phyloP scores from a whole-genome alignment of 768 basidiomycete genomes.

The Tylopilus sp. region DNA sequence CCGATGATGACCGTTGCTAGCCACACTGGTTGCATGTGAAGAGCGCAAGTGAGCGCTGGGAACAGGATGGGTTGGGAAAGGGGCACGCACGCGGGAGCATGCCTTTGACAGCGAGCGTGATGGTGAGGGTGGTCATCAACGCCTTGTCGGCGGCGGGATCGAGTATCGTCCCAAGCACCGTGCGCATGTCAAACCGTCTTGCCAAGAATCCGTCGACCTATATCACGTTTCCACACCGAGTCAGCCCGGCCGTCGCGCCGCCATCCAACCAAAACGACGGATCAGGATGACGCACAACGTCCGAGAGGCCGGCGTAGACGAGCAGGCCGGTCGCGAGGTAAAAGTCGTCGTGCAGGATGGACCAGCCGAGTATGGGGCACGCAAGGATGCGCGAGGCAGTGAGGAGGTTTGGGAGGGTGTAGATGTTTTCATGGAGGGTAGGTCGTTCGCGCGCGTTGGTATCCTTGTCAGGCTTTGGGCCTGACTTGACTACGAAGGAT shows the following conservation, averaged over 20 bases:
- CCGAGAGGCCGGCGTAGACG: slow-evolving; percentile 89
- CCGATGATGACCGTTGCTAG: slow-evolving; percentile 85
- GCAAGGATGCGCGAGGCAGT: slow-evolving; percentile 85
- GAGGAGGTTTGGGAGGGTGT: slow-evolving; percentile 89
- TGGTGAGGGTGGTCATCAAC: slow-evolving; percentile 89
- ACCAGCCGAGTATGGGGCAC: slow-evolving; percentile 91
- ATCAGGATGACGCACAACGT: slow-evolving; percentile 59
- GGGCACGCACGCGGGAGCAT: slow-evolving; percentile 71
- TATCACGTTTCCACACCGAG: background rate
- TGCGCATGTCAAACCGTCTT: slow-evolving; percentile 77
- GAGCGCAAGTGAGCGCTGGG: background rate
- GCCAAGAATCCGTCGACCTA: slow-evolving; percentile 93
- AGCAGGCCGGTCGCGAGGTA: slow-evolving; percentile 77
- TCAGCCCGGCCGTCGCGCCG: background rate
- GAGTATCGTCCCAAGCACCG: slow-evolving; percentile 92
- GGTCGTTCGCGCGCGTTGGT: slow-evolving; percentile 24
- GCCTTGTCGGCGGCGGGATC: slow-evolving; percentile 98
- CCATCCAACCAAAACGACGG: background rate
- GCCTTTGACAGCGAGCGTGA: slow-evolving; percentile 79
- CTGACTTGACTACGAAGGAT: slow-evolving; percentile 3
- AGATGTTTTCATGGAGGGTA: slow-evolving; percentile 77
- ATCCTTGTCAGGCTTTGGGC: slow-evolving; percentile 4
- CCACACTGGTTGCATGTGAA: slow-evolving; percentile 55
- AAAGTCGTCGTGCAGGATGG: slow-evolving; percentile 79
- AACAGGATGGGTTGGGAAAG: background rate